phyloP scores from a whole-genome alignment of 305 asterid species.

The Solanum hybrid region DNA sequence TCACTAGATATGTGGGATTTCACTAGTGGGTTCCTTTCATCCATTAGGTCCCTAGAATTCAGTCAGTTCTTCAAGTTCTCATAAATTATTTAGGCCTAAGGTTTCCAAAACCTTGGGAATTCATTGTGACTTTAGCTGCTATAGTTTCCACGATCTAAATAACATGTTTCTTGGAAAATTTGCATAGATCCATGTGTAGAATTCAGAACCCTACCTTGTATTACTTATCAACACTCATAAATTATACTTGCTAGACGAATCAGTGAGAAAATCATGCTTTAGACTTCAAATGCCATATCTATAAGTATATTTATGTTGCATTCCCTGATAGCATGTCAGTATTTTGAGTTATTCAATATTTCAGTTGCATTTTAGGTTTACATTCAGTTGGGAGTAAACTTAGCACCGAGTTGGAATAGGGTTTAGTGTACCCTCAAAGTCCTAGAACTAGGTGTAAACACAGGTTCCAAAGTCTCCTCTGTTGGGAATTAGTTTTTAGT shows the following conservation, averaged over 20 bases:
- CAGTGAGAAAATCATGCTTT: neutral
- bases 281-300: neutral
- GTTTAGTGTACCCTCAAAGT: neutral
- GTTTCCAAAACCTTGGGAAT: neutral
- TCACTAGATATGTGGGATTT: neutral
- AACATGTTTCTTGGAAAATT: no score
- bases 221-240: neutral
- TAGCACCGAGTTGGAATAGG: neutral
- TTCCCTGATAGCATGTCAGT: neutral
- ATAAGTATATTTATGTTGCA: neutral
- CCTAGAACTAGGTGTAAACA: neutral
- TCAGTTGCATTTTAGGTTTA: no score
- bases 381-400: neutral
- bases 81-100: neutral
- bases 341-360: neutral
- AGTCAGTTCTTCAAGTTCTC: neutral
- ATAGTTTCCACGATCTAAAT: neutral
- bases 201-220: neutral
- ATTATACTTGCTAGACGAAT: neutral
- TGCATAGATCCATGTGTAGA: neutral
- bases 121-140: neutral
- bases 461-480: neutral
- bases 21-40: neutral
- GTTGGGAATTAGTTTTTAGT: neutral
- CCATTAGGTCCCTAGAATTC: neutral